A percentile compares a stretch with the other conserved stretches of the same genome.
Conservation (phyloP, 176 grass and related monocot genomes). For the Metroxylon sagu region DNA sequence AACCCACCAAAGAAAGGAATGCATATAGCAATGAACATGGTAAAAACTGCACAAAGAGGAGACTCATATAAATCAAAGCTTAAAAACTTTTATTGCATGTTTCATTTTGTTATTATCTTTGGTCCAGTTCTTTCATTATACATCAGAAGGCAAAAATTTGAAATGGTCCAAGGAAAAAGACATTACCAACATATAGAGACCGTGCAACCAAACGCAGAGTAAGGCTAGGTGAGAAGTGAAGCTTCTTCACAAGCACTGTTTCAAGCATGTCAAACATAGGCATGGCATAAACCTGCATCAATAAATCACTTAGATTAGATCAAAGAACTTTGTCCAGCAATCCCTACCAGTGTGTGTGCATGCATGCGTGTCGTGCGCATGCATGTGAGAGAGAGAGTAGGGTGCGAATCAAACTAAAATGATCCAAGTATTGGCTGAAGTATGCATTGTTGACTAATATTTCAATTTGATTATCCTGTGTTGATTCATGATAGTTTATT, state of each 20-base stretch:
- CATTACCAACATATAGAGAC: neutral
- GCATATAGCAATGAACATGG: neutral
- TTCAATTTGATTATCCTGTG: neutral
- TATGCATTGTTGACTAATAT: neutral
- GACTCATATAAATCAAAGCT: too few species aligned
- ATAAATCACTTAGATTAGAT: neutral
- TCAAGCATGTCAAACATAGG: neutral
- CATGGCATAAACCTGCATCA: neutral
- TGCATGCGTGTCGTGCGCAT: too few species aligned
- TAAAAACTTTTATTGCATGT: too few species aligned
- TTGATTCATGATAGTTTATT: neutral
- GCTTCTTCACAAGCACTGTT: neutral
- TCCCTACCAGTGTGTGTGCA: too few species aligned
- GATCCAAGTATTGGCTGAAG: too few species aligned
- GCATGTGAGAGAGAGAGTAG: too few species aligned
- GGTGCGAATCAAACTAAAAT: too few species aligned
- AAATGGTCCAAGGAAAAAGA: neutral
- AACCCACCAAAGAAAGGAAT: constrained; percentile 14
- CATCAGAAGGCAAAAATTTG: neutral
- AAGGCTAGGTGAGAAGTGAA: neutral
- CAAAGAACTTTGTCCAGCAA: too few species aligned
- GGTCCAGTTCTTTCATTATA: too few species aligned
- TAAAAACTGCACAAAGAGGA: neutral
- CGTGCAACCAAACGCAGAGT: neutral
- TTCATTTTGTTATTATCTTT: too few species aligned